Base-by-base conservation (phyloP, 2,329 filamentous ascomycete genomes). In the Harringtonia lauricola region DNA sequence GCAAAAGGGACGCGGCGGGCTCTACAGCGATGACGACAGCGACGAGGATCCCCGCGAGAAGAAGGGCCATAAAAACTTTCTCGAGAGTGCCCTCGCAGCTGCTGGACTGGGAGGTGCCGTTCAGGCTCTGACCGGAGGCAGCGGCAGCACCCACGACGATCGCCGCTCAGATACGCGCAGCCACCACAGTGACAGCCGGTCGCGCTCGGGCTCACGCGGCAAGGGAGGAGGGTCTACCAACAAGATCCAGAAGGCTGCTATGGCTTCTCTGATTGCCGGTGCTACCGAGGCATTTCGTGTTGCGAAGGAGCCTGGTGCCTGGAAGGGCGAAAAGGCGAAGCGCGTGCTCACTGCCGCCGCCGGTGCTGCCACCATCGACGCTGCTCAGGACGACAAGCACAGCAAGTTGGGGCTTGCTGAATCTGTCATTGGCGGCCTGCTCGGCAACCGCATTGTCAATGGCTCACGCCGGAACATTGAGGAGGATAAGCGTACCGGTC, bases 261-360 rank as follows among this genome's bases (percentile, higher is more conserved):
- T 92, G 68, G 89, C 90, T 29, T 92, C 89, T 18, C 71, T 95
- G 33, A 76, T 94, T 38, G 89, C 90, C 26, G 90, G 88, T 54
- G 90, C 89, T 34, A 84, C 88, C 43, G 89, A 95, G 63, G 90
- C 90, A 35, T 94, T 94, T 71, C 83, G 86, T 49, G 81, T 88
- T 45, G 81, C 89, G 59, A 94, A 90, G 56, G 84, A 92, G 49
- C 84, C 87, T 3, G 90, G 90, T 43, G 77, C 82, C 36, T 95
- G 89, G 88, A 83, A 81, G 50, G 90, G 89, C 31, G 83, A 86
- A 50, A 95, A 95, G 65, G 86, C 88, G 52, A 92, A 88, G 68
- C 86, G 90, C 42, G 78, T 96, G 47, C 74, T 94, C 39, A 95
- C 90, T 19, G 89, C 88, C 39, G 90, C 90, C 22, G 74, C 77